These are phyloP conservation scores for Axilococcus clingmanii DNA, from an alignment of 139 green algal species.

Conservation along the genomic window DNA sequence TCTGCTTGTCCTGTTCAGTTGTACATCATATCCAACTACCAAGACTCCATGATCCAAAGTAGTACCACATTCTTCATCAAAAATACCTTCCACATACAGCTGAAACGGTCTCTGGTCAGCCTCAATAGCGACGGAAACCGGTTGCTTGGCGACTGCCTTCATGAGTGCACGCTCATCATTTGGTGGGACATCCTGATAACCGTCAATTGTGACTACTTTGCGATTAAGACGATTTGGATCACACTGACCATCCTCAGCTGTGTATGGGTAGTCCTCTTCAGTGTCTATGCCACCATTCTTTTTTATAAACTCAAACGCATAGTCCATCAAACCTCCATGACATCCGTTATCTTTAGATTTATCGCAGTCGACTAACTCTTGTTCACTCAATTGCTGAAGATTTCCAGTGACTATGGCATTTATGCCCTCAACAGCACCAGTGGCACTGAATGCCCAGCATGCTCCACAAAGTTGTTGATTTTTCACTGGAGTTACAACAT, in stretches of 20 bases:
- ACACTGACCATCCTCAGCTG: constrained; percentile 36
- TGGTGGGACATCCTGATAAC: constrained; percentile 79
- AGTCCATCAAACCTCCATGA: constrained; percentile 90
- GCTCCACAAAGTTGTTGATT: constrained; percentile 90
- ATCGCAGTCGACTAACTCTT: constrained; percentile 88
- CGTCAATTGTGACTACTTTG: constrained; percentile 76
- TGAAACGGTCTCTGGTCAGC: constrained; percentile 74
- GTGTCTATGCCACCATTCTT: constrained; percentile 83
- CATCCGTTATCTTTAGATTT: constrained; percentile 59
- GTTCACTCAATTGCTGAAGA: constrained; percentile 78
- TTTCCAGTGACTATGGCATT: constrained; percentile 74
- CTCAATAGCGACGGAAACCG: constrained; percentile 90
- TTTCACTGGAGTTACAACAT: constrained; percentile 83
- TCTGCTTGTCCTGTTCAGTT: constrained; percentile 17
- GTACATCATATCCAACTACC: constrained; percentile 79
- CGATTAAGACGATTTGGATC: constrained; percentile 38
- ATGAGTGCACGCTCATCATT: constrained; percentile 58
- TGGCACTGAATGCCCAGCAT: constrained; percentile 96
- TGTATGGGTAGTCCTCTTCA: constrained; percentile 77
- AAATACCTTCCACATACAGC: constrained; percentile 82
- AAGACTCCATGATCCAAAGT: constrained; percentile 93
- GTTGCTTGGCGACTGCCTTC: constrained; percentile 75
- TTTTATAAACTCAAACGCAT: constrained; percentile 80
- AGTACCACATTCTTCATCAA: constrained; percentile 68
- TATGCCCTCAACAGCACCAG: constrained; percentile 82